Conservation (phyloP, 2,329 filamentous ascomycete species). For the Stachybotrys chlorohalonatus region DNA sequence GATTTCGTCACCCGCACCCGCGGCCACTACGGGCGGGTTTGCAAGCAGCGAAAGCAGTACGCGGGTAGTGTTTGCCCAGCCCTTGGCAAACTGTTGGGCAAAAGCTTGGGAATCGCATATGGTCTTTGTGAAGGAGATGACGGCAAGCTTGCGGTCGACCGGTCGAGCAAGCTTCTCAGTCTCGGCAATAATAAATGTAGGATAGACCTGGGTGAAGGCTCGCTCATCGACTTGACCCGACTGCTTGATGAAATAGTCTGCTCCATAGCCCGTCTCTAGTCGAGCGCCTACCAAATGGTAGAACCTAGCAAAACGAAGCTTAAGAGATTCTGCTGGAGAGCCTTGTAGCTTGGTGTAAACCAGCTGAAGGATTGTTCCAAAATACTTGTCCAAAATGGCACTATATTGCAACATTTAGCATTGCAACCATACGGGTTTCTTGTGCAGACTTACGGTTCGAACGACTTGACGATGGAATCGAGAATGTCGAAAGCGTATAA, state of each 20-base stretch:
- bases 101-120: conserved; percentile 81
- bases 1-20: conserved; percentile 61
- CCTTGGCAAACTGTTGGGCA: conserved; percentile 71
- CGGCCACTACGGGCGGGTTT: conserved; percentile 66
- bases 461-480: conserved; percentile 65
- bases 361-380: conserved; percentile 69
- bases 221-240: conserved; percentile 73
- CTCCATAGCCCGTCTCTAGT: conserved; percentile 71
- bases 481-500: conserved; percentile 82
- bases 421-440: neutral
- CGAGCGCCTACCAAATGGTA: conserved; percentile 84
- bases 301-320: conserved; percentile 82
- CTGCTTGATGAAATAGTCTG: conserved; percentile 83
- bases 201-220: conserved; percentile 79
- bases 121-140: conserved; percentile 88
- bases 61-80: conserved; percentile 86
- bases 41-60: conserved; percentile 82
- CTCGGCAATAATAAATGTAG: conserved; percentile 75
- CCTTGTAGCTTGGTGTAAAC: conserved; percentile 71
- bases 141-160: conserved; percentile 84
- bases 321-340: conserved; percentile 64
- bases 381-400: conserved; percentile 62
- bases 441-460: conserved; percentile 54
- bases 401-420: conserved; percentile 28
- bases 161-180: conserved; percentile 84